Percentiles rank a stretch among this genome's conserved stretches.
Evolutionary conservation across 1,284 basidiomycete genomes (phyloP).

Genomic region (Thecaphora thlaspeos): DNA sequence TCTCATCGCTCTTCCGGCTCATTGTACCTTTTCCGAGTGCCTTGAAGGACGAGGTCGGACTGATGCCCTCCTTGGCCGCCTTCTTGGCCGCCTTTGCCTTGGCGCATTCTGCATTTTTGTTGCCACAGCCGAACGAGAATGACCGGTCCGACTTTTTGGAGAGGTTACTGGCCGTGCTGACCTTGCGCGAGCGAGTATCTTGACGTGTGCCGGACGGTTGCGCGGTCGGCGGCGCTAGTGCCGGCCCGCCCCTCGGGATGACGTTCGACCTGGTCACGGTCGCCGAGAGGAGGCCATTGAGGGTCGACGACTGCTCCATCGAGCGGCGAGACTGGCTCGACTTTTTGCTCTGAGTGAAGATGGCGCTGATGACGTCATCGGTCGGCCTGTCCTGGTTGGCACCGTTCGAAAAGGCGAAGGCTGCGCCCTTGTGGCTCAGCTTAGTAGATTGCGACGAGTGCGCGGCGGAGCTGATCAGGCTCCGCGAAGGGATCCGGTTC

Average conservation of each 20-base stretch:
- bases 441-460: constrained; percentile 10
- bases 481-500: constrained; percentile 23
- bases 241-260: background rate
- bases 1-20: no score
- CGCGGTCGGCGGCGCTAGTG: constrained; percentile 2
- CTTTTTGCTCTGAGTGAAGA: constrained; percentile 17
- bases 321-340: constrained; percentile 8
- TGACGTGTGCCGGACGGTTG: constrained; percentile 1
- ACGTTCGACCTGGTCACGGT: background rate
- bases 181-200: constrained; percentile 9
- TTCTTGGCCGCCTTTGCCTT: constrained; percentile 5
- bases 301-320: constrained; percentile 1
- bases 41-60: background rate
- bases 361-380: constrained; percentile 37
- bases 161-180: constrained; percentile 14
- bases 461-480: constrained; percentile 13
- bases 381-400: constrained; percentile 32
- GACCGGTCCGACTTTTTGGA: constrained; percentile 32
- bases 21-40: background rate
- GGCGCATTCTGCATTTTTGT: constrained; percentile 19
- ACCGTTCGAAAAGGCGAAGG: constrained; percentile 13
- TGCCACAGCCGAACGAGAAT: constrained; percentile 17
- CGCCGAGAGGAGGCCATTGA: constrained; percentile 2
- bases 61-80: no score
- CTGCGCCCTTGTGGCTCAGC: constrained; percentile 5